A percentile compares a stretch with the other conserved stretches of the same genome.
These are phyloP conservation scores for Amphibolis antarctica DNA, from an alignment of 106 monocot genomes.

Conservation along the genomic window DNA sequence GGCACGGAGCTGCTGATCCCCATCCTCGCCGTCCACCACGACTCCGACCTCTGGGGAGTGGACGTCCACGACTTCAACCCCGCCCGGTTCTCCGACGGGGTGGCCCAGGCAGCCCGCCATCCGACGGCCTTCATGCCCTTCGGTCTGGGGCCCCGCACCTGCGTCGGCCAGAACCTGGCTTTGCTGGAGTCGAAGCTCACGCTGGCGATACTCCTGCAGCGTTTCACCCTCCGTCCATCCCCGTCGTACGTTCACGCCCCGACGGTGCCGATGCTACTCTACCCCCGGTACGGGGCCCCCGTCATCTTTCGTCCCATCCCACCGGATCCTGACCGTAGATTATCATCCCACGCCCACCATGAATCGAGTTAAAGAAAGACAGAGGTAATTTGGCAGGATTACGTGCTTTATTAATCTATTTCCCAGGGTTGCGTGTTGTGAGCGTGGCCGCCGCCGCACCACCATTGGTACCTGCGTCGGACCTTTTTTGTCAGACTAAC, in stretches of 20 bases:
- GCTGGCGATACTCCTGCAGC: conserved; percentile 28
- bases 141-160: not conserved
- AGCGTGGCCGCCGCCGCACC: too few relatives aligned
- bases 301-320: too few relatives aligned
- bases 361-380: too few relatives aligned
- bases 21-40: conserved; percentile 22
- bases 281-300: not conserved
- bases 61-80: conserved; percentile 34
- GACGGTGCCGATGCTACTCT: not conserved
- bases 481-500: too few relatives aligned
- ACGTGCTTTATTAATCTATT: too few relatives aligned
- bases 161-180: conserved; percentile 1
- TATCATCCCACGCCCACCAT: too few relatives aligned
- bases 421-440: too few relatives aligned
- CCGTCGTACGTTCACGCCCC: not conserved
- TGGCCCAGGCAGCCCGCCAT: conserved; percentile 18
- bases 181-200: conserved; percentile 10
- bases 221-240: conserved; percentile 16
- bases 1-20: conserved; percentile 32
- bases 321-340: too few relatives aligned
- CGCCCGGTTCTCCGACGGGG: conserved; percentile 30
- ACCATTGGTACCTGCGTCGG: too few relatives aligned
- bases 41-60: conserved; percentile 32
- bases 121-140: conserved; percentile 42
- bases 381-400: too few relatives aligned